A percentile compares a stretch with the other conserved stretches of the same genome.
phyloP scores from a whole-genome alignment of 257 asterid genomes.

The Rubia yunnanensis region DNA sequence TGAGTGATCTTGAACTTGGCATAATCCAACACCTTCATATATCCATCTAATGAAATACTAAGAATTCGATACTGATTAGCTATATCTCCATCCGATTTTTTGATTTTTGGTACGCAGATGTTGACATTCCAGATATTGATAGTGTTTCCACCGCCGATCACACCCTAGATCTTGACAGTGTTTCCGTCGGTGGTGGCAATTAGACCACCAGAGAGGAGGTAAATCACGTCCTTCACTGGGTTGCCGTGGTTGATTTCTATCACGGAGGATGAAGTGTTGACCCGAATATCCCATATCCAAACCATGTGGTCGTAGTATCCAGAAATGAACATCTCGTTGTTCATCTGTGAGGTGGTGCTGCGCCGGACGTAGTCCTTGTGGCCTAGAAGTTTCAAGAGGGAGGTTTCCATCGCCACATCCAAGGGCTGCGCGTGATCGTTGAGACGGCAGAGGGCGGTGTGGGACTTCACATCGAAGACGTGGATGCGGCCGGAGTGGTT shows the following conservation, averaged over 20 bases:
- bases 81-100: conserved; percentile 40
- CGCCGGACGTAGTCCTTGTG: conserved; percentile 90
- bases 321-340: conserved; percentile 75
- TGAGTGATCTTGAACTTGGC: conserved; percentile 70
- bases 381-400: conserved; percentile 45
- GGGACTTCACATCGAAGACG: conserved; percentile 62
- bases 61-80: conserved; percentile 52
- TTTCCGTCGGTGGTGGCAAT: conserved; percentile 86
- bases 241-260: conserved; percentile 75
- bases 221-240: conserved; percentile 85
- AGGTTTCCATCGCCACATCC: conserved; percentile 67
- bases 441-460: conserved; percentile 50
- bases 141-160: conserved; percentile 97
- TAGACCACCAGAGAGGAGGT: conserved; percentile 80
- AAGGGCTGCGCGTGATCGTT: conserved; percentile 73
- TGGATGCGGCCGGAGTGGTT: conserved; percentile 64
- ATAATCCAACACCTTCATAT: conserved; percentile 82
- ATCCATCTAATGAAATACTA: conserved; percentile 88
- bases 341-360: conserved; percentile 67
- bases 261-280: conserved; percentile 33
- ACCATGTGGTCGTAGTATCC: conserved; percentile 79
- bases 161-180: conserved; percentile 82
- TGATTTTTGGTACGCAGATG: conserved; percentile 63
- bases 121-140: too few species aligned
- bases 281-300: conserved; percentile 80